Base-by-base conservation (phyloP, 1,139 yeast genomes). In the Candida sanyaensis region DNA sequence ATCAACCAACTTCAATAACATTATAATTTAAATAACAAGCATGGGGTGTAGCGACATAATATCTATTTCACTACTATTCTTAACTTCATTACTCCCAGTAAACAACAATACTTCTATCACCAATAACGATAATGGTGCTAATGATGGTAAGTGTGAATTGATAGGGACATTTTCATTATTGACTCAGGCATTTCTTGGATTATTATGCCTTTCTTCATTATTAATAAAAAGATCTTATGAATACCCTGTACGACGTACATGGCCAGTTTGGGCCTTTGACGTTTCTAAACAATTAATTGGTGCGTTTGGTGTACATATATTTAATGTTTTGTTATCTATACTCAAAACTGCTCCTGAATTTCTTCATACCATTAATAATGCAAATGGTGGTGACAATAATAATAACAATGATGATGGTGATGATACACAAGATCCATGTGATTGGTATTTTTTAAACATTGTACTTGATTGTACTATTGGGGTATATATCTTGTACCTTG, bases 401-500 rank as follows among this genome's bases (percentile, higher is more conserved):
- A 17, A 12, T 11, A 50, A 43, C 30, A 51, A 38, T 12, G 52
- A 46, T 30, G 56, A 51, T 21, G 58, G 55, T 34, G 58, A 48
- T 12, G 50, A 53, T 27, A 56, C 58, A 11, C 75, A 72, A 32
- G 77, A 86, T 56, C 92, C 92, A 7, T 88, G 96, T 61, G 90
- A 87, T 57, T 92, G 97, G 96, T 93, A 93, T 68, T 92, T 93
- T 60, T 73, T 93, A 47, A 93, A 88, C 60, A 81, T 92, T 39
- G 77, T 92, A 21, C 80, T 92, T 62, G 99, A 93, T 64, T 92
- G 98, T 41, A 93, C 99, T 0, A 77, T 92, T n/a, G 99, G 99
- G 0, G 96, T 91, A 2, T 95, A 95, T 24, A 78, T 92, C 3
- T 73, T 93, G 38, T 91, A 68, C 36, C 61, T 80, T 9, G 86